Conservation (phyloP, 164 flowering plant genomes). For the Aristolochia fimbriata region DNA sequence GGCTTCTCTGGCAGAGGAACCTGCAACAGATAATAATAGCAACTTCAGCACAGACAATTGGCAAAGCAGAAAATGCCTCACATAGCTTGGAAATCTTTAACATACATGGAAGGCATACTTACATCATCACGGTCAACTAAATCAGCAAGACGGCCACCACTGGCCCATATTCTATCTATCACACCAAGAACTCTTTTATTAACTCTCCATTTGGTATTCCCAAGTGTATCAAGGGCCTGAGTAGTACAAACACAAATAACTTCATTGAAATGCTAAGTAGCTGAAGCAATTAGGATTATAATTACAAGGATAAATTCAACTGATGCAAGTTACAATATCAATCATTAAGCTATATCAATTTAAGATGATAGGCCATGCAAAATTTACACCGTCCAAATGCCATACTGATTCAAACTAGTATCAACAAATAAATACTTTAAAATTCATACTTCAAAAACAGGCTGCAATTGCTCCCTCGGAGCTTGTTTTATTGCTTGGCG, state of each 20-base stretch:
- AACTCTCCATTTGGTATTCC: slow-evolving; percentile 83
- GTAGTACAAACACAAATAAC: too few relatives aligned
- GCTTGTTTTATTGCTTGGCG: slow-evolving; percentile 63
- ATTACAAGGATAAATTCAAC: too few relatives aligned
- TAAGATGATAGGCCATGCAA: too few relatives aligned
- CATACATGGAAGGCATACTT: slow-evolving; percentile 16
- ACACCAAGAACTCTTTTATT: slow-evolving; percentile 74
- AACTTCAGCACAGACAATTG: neutral
- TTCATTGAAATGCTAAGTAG: too few relatives aligned
- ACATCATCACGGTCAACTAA: slow-evolving; percentile 86
- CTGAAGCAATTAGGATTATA: too few relatives aligned
- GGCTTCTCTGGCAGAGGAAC: slow-evolving; percentile 77
- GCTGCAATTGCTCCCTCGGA: slow-evolving; percentile 44
- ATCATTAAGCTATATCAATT: too few relatives aligned
- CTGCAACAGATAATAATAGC: slow-evolving; percentile 19
- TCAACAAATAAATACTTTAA: too few relatives aligned
- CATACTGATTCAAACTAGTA: too few relatives aligned
- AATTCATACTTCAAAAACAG: slow-evolving; percentile 64
- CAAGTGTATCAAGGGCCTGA: slow-evolving; percentile 90
- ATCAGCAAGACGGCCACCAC: slow-evolving; percentile 78
- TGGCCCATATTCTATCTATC: slow-evolving; percentile 85
- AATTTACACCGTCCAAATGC: too few relatives aligned
- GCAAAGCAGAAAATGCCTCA: neutral
- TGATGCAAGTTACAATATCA: too few relatives aligned
- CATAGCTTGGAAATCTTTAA: neutral